These are phyloP conservation scores for Aspergillus sp. DNA, from an alignment of 2,329 filamentous ascomycete genomes.

Conservation along the genomic window DNA sequence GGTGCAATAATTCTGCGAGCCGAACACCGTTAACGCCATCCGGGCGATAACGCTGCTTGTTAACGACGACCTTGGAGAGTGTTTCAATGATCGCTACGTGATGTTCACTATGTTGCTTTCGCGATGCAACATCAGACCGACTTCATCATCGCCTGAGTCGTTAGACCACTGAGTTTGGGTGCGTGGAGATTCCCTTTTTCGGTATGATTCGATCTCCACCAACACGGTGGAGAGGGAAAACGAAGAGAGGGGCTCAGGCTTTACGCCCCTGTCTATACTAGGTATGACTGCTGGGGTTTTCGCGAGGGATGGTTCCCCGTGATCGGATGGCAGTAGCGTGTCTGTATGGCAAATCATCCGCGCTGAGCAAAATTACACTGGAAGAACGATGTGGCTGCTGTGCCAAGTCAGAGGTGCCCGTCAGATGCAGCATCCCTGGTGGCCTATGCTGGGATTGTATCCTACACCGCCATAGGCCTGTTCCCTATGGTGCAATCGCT, in stretches of 20 bases:
- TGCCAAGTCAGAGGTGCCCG: slow-evolving; percentile 1
- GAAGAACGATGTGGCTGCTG: not conserved
- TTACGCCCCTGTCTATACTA: not conserved
- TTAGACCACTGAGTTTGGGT: not conserved
- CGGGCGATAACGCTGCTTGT: not conserved
- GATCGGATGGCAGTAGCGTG: slow-evolving; percentile 8
- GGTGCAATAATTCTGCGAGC: slow-evolving; percentile 28
- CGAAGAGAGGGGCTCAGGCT: not conserved
- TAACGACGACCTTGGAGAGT: slow-evolving; percentile 4
- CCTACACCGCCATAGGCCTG: no score
- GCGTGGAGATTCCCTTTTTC: not conserved
- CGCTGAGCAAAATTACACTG: not conserved
- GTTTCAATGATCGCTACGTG: slow-evolving; percentile 8
- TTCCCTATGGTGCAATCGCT: no score
- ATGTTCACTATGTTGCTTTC: not conserved
- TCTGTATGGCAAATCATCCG: slow-evolving; percentile 20
- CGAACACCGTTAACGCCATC: slow-evolving; percentile 13
- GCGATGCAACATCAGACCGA: not conserved
- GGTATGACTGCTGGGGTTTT: no score
- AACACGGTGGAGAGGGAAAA: not conserved
- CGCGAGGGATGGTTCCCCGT: not conserved
- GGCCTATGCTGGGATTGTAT: no score
- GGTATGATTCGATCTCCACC: not conserved
- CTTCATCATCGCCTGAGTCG: not conserved
- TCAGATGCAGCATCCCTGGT: slow-evolving; percentile 9